Evolutionary conservation across 345 rosid genomes (phyloP).

Genomic region (Psidium guajava): DNA sequence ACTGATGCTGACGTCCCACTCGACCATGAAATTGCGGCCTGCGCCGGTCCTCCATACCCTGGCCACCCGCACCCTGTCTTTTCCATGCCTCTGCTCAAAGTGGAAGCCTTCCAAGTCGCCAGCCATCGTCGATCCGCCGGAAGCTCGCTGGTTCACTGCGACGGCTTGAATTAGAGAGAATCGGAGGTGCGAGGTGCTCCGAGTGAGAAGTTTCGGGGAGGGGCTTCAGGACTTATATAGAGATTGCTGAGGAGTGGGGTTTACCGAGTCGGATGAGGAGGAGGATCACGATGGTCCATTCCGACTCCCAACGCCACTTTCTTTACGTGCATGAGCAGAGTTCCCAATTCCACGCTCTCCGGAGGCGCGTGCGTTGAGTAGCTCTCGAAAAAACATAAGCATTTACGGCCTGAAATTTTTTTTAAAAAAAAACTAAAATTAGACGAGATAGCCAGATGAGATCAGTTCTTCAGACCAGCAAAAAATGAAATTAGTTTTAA

Average conservation of each 20-base stretch:
- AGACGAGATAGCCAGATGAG: background rate
- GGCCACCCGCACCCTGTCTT: slow-evolving; percentile 65
- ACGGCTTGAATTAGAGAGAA: background rate
- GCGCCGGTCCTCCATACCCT: slow-evolving; percentile 67
- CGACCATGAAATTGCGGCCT: slow-evolving; percentile 52
- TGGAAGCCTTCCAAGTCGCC: slow-evolving; percentile 32
- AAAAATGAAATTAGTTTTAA: background rate
- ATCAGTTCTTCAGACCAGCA: too few species aligned
- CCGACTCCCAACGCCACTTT: too few species aligned
- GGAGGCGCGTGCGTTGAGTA: background rate
- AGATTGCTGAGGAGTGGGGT: too few species aligned
- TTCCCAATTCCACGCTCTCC: background rate
- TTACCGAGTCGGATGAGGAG: background rate
- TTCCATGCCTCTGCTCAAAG: slow-evolving; percentile 87
- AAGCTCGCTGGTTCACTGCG: background rate
- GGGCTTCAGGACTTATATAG: too few species aligned
- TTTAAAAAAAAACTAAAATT: too few species aligned
- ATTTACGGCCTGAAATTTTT: background rate
- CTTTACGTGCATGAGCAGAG: background rate
- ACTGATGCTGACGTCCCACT: slow-evolving; percentile 71
- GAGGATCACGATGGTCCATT: background rate
- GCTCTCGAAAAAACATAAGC: background rate
- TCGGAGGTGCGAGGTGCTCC: background rate
- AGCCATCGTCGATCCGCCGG: slow-evolving; percentile 20
- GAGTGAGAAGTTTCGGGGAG: background rate